Evolutionary conservation across 331 rosid species (phyloP).

Genomic region (Malus hybrid): DNA sequence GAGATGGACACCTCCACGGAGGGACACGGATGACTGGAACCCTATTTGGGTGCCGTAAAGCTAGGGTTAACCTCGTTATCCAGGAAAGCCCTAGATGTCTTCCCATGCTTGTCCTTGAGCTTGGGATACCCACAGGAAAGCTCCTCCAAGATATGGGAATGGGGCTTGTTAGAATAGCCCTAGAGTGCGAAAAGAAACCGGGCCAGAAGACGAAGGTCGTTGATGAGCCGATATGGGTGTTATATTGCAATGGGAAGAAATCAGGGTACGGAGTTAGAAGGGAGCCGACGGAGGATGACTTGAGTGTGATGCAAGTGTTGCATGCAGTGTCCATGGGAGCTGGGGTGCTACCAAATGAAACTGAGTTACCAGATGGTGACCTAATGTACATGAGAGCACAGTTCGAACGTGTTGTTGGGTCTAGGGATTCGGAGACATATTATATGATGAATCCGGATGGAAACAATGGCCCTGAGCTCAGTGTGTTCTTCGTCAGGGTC

Average conservation of each 20-base stretch:
- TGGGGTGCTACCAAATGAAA: conserved; percentile 50
- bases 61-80: conserved; percentile 57
- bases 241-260: conserved; percentile 73
- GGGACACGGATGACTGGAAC: conserved; percentile 68
- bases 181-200: conserved; percentile 61
- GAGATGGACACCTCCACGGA: conserved; percentile 40
- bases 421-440: conserved; percentile 71
- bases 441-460: conserved; percentile 80
- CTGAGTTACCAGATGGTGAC: conserved; percentile 34
- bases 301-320: conserved; percentile 59
- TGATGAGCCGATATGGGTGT: conserved; percentile 69
- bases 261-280: conserved; percentile 67
- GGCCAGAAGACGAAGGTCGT: conserved; percentile 44
- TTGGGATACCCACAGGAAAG: conserved; percentile 52
- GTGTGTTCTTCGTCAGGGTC: conserved; percentile 65
- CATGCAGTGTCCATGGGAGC: conserved; percentile 63
- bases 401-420: conserved; percentile 69
- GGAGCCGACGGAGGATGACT: conserved; percentile 58
- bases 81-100: conserved; percentile 57
- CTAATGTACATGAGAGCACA: conserved; percentile 58
- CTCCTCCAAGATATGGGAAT: conserved; percentile 64
- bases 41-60: conserved; percentile 51
- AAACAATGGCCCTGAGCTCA: conserved; percentile 52
- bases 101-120: conserved; percentile 57
- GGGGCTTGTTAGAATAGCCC: conserved; percentile 59